These are phyloP conservation scores for Trichoderma brevicompactum DNA, from an alignment of 2,329 filamentous ascomycete species.

Conservation along the genomic window DNA sequence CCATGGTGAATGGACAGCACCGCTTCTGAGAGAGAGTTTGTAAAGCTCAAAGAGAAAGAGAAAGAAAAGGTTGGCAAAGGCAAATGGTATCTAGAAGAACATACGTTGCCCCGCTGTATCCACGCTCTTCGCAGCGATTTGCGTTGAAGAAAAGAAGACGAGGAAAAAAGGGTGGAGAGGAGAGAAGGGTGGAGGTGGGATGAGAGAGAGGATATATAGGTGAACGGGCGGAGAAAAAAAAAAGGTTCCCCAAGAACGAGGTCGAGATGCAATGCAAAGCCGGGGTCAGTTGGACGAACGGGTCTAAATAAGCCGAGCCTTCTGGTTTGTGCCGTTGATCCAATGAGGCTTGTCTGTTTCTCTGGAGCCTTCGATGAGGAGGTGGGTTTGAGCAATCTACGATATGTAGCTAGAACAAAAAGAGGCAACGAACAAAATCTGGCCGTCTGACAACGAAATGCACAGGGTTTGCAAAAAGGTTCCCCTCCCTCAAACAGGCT, in stretches of 20 bases:
- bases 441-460: not conserved
- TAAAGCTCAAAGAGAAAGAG: not conserved
- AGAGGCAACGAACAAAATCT: not conserved
- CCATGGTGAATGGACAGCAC: conserved; percentile 1
- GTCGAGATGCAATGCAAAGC: conserved; percentile 20
- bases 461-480: not conserved
- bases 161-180: not conserved
- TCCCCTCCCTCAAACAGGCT: not conserved
- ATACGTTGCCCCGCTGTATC: not conserved
- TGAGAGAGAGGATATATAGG: conserved; percentile 13
- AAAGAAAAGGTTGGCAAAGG: not conserved
- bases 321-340: conserved; percentile 12
- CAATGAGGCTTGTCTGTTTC: conserved; percentile 15
- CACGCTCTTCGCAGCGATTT: conserved; percentile 1
- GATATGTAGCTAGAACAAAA: conserved; percentile 6
- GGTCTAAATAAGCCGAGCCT: conserved; percentile 22
- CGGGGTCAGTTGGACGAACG: conserved; percentile 9
- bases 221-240: conserved; percentile 1
- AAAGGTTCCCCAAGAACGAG: not conserved
- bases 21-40: not conserved
- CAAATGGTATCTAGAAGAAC: not conserved
- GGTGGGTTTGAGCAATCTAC: conserved; percentile 14
- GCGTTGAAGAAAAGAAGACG: not conserved
- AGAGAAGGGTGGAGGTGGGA: conserved; percentile 10
- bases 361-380: conserved; percentile 16